Evolutionary conservation across 1,284 basidiomycete genomes (phyloP).

Genomic region (Ganoderma sp.): DNA sequence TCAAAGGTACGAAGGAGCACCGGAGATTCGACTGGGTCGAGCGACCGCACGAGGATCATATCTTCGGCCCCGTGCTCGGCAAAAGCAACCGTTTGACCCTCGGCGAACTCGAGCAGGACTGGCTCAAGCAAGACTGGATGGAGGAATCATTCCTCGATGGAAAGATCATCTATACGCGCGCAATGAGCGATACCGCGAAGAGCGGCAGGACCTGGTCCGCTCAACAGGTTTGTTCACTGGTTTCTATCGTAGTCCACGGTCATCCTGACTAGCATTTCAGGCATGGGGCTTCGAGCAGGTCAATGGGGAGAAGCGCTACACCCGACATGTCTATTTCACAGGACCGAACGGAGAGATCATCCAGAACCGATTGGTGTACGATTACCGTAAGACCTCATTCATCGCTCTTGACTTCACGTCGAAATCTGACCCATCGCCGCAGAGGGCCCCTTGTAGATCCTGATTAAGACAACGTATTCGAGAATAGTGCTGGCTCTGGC

Average conservation of each 20-base stretch:
- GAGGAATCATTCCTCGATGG: slow-evolving; percentile 42
- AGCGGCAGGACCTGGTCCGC: slow-evolving; percentile 45
- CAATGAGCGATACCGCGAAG: slow-evolving; percentile 46
- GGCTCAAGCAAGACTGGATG: slow-evolving; percentile 46
- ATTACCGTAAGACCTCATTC: slow-evolving; percentile 54
- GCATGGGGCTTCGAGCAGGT: slow-evolving; percentile 75
- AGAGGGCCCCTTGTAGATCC: slow-evolving; percentile 26
- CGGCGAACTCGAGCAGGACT: slow-evolving; percentile 44
- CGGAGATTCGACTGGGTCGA: slow-evolving; percentile 59
- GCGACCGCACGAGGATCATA: slow-evolving; percentile 52
- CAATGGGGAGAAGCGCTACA: slow-evolving; percentile 64
- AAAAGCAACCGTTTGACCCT: slow-evolving; percentile 48
- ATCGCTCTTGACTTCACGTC: not conserved
- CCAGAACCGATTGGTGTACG: slow-evolving; percentile 64
- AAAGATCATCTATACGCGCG: slow-evolving; percentile 40
- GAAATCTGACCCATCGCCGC: slow-evolving; percentile 4
- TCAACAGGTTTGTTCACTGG: slow-evolving; percentile 42
- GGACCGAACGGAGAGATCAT: slow-evolving; percentile 66
- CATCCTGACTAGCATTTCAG: slow-evolving; percentile 42
- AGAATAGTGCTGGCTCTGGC: not conserved
- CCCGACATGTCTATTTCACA: slow-evolving; percentile 68
- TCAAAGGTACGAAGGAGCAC: slow-evolving; percentile 59
- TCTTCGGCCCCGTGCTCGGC: slow-evolving; percentile 61
- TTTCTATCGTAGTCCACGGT: too few relatives aligned
- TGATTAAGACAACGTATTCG: slow-evolving; percentile 4